A percentile compares a stretch with the other conserved stretches of the same genome.
These are phyloP conservation scores for Fusarium solani-melongenae DNA, from an alignment of 2,329 filamentous ascomycete genomes.

Conservation along the genomic window DNA sequence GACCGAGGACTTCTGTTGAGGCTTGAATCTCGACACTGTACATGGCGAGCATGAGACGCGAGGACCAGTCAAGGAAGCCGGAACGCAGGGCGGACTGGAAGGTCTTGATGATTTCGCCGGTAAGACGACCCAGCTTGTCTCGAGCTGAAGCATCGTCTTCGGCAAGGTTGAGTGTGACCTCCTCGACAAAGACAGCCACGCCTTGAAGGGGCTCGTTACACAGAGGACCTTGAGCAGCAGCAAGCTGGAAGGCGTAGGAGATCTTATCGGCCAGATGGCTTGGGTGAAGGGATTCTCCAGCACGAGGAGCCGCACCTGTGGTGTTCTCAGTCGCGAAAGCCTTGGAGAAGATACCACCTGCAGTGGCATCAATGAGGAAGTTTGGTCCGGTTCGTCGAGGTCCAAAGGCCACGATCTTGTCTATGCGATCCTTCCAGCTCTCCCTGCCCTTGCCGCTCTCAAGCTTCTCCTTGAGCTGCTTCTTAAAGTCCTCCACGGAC, in stretches of 20 bases:
- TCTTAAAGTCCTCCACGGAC: slow-evolving; percentile 80
- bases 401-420: slow-evolving; percentile 90
- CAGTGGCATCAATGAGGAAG: slow-evolving; percentile 85
- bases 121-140: slow-evolving; percentile 81
- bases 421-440: slow-evolving; percentile 77
- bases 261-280: slow-evolving; percentile 90
- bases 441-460: slow-evolving; percentile 79
- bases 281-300: slow-evolving; percentile 64
- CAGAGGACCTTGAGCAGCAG: slow-evolving; percentile 87
- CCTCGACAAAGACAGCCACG: slow-evolving; percentile 89
- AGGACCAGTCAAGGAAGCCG: slow-evolving; percentile 95
- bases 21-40: slow-evolving; percentile 98
- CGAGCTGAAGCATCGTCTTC: slow-evolving; percentile 66
- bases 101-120: slow-evolving; percentile 91
- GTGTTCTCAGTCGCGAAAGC: slow-evolving; percentile 64
- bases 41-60: slow-evolving; percentile 95
- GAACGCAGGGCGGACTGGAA: slow-evolving; percentile 85
- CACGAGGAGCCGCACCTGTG: slow-evolving; percentile 49
- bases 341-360: slow-evolving; percentile 75
- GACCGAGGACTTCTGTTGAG: slow-evolving; percentile 91
- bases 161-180: slow-evolving; percentile 71
- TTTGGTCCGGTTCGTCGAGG: slow-evolving; percentile 89
- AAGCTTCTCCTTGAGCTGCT: slow-evolving; percentile 75
- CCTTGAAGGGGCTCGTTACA: slow-evolving; percentile 95
- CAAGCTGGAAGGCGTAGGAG: slow-evolving; percentile 92